phyloP scores from a whole-genome alignment of 192 early-diverging fungal genomes.

The Podochytrium sp. region DNA sequence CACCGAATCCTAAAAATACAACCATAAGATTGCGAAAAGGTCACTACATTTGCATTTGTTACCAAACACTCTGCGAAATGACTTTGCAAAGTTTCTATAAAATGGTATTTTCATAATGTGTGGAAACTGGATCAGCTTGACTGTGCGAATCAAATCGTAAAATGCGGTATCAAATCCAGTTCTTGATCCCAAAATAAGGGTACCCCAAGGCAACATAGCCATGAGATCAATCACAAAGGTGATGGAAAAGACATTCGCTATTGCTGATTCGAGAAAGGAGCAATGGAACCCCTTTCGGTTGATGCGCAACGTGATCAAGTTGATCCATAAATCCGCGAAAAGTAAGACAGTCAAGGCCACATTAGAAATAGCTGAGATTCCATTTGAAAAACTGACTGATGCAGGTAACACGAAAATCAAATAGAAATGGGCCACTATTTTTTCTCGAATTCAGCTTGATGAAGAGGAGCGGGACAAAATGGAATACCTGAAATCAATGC shows the following conservation, averaged over 20 bases:
- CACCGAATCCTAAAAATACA: constrained; percentile 11
- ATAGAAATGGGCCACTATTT: too few species aligned
- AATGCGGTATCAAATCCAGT: too few species aligned
- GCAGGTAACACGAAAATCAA: too few species aligned
- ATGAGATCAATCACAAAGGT: constrained; percentile 34
- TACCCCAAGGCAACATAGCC: constrained; percentile 32
- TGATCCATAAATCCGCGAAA: constrained; percentile 13
- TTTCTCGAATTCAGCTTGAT: too few species aligned
- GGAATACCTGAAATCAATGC: too few species aligned
- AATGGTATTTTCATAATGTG: not conserved
- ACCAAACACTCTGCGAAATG: constrained; percentile 25
- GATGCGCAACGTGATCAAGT: constrained; percentile 6
- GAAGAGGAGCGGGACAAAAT: too few species aligned
- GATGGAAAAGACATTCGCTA: not conserved
- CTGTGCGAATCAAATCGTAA: constrained; percentile 21
- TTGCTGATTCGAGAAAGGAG: not conserved
- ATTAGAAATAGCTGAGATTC: too few species aligned
- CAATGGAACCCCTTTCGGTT: not conserved
- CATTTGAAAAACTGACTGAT: too few species aligned
- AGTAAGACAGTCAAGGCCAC: too few species aligned
- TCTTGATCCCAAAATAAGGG: constrained; percentile 21
- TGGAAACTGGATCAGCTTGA: constrained; percentile 15
- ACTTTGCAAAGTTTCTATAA: constrained; percentile 16
- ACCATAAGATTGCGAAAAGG: not conserved
- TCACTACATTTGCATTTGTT: constrained; percentile 22